These are phyloP conservation scores for Fomes fomentarius DNA, from an alignment of 1,284 basidiomycete species.

Conservation along the genomic window DNA sequence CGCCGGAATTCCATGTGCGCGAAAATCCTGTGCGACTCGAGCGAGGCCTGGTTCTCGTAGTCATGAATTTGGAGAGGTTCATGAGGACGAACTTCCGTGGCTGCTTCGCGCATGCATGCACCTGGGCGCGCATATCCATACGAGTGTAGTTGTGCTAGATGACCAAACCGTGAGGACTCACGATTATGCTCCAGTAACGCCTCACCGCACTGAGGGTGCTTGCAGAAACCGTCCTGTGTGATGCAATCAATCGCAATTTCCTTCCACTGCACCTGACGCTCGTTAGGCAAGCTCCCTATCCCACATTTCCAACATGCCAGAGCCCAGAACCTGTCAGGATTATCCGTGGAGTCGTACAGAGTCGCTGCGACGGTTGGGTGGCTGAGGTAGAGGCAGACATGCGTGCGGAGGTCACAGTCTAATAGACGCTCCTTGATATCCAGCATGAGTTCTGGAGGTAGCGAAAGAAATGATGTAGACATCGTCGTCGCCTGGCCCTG, in stretches of 20 bases:
- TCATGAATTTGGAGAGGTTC: background rate
- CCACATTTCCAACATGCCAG: too few species aligned
- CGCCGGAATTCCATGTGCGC: background rate
- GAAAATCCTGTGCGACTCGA: background rate
- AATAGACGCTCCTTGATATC: too few species aligned
- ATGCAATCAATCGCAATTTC: slow-evolving; percentile 9
- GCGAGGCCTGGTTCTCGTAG: background rate
- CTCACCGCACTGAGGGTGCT: slow-evolving; percentile 8
- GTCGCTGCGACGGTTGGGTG: too few species aligned
- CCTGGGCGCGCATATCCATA: background rate
- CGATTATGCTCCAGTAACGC: slow-evolving; percentile 8
- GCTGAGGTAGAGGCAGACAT: too few species aligned
- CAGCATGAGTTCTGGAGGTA: too few species aligned
- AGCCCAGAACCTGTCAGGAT: too few species aligned
- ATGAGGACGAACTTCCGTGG: background rate
- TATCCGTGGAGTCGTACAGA: too few species aligned
- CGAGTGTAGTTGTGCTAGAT: background rate
- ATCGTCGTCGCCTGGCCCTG: too few species aligned
- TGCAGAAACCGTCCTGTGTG: slow-evolving; percentile 8
- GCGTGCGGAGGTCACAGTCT: too few species aligned
- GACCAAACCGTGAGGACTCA: background rate
- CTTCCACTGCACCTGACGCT: background rate
- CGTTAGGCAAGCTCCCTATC: too few species aligned
- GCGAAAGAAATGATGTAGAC: too few species aligned
- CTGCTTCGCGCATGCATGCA: background rate